Base-by-base conservation (phyloP, 2,329 filamentous ascomycete species). In the Fusarium mundagurra region DNA sequence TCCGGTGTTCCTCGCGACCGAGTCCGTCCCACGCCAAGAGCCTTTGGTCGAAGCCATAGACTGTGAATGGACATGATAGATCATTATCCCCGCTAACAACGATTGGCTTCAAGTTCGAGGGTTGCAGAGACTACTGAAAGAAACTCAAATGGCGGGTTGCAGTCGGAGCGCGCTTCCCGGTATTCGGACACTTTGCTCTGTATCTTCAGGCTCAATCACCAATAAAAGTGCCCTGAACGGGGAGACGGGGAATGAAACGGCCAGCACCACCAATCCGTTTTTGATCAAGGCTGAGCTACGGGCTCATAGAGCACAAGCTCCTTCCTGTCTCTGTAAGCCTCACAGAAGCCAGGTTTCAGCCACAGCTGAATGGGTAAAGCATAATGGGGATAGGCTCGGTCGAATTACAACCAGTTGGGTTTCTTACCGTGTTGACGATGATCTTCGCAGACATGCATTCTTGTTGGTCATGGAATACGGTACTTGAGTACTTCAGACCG, bases 11-110 rank as follows among this genome's bases (percentile, higher is more conserved):
- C 34, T 64, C 50, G 60, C 51, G 63, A 57, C 57, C 34, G 38
- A 58, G 67, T 69, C 51, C 51, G 72, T 54, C 47, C 55, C 57
- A 36, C 48, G 68, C 72, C 68, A 75, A 75, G 68, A 58, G 47
- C 11, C 29, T 43, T 43, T 65, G 57, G 29, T 63, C 48, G 34
- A 66, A 66, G 53, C 72, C 50, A 74, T 75, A 38, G 41, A 61
- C 27, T 34, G 33, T 45, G 33, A 68, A 68, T 39, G 54, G 54
- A 61, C 57, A 33, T 67, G 72, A 74, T 69, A 57, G 63, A 73
- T 75, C 68, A 67, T 38, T 58, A 60, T 36, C 55, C 55, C 24
- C 24, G 38, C 44, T 36, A 50, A 14, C 9, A 44, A 38, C 51
- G 48, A 69, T 64, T 72, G 64, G 68, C 41, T 50, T 67, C 45